Conservation (phyloP, 2,329 filamentous ascomycete genomes). For the Penicillium sp. region DNA sequence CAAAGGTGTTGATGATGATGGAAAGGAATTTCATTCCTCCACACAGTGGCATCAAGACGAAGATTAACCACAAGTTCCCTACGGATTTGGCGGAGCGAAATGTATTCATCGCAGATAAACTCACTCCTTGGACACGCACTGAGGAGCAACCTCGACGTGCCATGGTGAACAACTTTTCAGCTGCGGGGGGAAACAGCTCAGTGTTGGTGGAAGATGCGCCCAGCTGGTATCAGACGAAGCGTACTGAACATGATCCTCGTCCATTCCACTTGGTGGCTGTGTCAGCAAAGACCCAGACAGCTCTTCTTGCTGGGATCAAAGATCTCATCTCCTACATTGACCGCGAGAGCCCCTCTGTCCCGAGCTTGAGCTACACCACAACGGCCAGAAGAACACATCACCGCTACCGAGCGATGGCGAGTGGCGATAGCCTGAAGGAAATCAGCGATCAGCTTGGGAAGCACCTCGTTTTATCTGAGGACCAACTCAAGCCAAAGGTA, state of each 20-base stretch:
- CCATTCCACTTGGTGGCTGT: not conserved
- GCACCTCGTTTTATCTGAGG: no score
- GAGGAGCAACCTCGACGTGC: not conserved
- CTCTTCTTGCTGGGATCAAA: no score
- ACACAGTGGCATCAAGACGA: constrained; percentile 66
- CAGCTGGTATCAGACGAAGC: not conserved
- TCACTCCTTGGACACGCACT: not conserved
- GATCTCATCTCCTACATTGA: not conserved
- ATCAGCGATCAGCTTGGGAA: no score
- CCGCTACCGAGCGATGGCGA: not conserved
- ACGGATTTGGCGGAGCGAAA: not conserved
- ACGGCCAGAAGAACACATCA: constrained; percentile 65
- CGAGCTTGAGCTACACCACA: constrained; percentile 62
- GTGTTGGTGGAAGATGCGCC: not conserved
- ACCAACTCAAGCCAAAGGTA: no score
- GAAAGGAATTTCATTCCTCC: constrained; percentile 64
- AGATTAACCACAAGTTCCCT: constrained; percentile 46
- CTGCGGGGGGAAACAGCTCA: not conserved
- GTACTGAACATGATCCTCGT: not conserved
- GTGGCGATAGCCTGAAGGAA: no score
- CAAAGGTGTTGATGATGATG: constrained; percentile 67
- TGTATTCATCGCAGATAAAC: not conserved
- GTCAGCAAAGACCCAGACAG: no score
- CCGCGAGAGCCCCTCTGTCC: constrained; percentile 45
- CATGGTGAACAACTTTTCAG: not conserved